Evolutionary conservation across 345 rosid genomes (phyloP), one percentile per base, ranked within the genome.

Genomic region (Rubroshorea leprosula): DNA sequence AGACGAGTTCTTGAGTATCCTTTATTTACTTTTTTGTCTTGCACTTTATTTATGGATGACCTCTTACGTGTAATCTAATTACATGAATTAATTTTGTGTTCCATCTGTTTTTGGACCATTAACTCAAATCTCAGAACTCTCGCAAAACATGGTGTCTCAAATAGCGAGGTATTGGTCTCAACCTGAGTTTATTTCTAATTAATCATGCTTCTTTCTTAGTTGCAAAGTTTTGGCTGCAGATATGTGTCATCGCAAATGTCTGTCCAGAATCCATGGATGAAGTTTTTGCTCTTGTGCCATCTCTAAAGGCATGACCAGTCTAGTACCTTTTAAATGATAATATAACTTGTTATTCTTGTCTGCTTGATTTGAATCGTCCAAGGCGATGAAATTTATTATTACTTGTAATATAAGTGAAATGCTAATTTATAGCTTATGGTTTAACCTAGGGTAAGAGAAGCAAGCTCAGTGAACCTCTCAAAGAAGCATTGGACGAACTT

Each of bases 1-100:
- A 77, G 85, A 80, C 60, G 62, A 57, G 67, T 73, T 74, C 88
- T 93, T 23, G 86, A 78, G 97, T 89, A 92, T 86, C 95, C 95
- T 79, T 82, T 57, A 58, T 59, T 51, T 60, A 31, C 45, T 55
- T 15, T 60, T 58, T 43, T 55, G 46, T 20, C 4, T 51, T 26
- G 45, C 23, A 66, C 23, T 38, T n/a, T 13, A 49, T 41, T 18
- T 53, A 46, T 62, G 15, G 44, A 13, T 23, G 18, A 27, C 31
- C 12, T 17, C 52, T 58, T 35, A n/a, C 9, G 29, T n/a, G 21
- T 18, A 62, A 44, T 21, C 43, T 61, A 24, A 23, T 52, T 57
- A n/a, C 38, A 23, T 53, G 35, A 38, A 41, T 38, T 24, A 1
- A 23, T 71, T 51, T 31, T 23, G 17, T 61, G 62, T 49, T 71